Base-by-base conservation (phyloP, 2,329 filamentous ascomycete species). In the Stylonectria norvegica region DNA sequence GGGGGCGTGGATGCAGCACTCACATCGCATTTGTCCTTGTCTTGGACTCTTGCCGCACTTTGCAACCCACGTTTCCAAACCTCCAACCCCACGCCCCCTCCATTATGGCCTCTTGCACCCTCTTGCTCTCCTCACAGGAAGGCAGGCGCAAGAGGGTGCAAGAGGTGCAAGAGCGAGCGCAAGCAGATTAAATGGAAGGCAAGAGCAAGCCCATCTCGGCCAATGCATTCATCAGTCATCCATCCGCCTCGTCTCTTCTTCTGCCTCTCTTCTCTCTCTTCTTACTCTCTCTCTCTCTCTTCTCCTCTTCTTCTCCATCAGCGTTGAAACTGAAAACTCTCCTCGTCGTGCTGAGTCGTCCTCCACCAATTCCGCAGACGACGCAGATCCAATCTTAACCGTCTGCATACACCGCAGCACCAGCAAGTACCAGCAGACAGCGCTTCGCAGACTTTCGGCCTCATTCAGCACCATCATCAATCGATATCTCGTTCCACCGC, bases 401-500 rank as follows among this genome's bases (percentile, higher is more conserved):
- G n/a, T n/a, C n/a, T n/a, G n/a, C n/a, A n/a, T n/a, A n/a, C n/a
- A n/a, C n/a, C n/a, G 9, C 27, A 15, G 9, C 27, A 30, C 8
- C 9, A 30, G 14, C 14, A 15, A 9, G 27, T 10, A 14, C 27
- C 8, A 9, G 27, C 9, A 30, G 14, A 6, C 9, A 30, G 14
- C 9, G 27, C 27, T 40, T 33, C 27, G 40, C 19, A 29, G 20
- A 23, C 20, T 34, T 36, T 34, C 39, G 36, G 42, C 32, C 29
- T 27, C 32, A 19, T 38, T 39, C 36, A 45, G 42, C 48, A 51
- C 39, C 42, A 55, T 42, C 43, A 52, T 56, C 50, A 54, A 54
- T 54, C 44, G 47, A 56, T 48, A 56, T 52, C 53, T 56, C 53
- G 53, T 56, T 51, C 53, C 52, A 56, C 52, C 42, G 19, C 51